Evolutionary conservation across 495 filamentous ascomycete genomes (phyloP), one percentile per base, ranked within the genome.

Genomic region (Evernia prunastri): DNA sequence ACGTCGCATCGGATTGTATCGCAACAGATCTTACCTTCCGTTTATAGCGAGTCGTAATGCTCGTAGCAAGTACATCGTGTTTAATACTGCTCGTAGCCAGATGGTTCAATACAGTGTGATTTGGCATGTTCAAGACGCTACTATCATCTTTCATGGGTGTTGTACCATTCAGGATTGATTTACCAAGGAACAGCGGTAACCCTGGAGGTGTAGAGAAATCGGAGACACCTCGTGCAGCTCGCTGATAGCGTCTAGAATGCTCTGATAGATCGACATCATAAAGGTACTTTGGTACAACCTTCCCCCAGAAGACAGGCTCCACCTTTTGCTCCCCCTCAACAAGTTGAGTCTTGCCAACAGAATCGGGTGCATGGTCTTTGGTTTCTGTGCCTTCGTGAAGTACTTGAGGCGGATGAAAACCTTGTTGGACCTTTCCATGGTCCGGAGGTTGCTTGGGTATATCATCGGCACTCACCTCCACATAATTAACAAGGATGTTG

Each of bases 21-120:
- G 36, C 42, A 23, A 45, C 42, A 7, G 18, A 4, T 47, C 77
- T 67, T 78, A 96, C 94, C 87, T 98, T 98, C 73, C 87, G 87
- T 79, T 91, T 93, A 75, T 97, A 97, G 76, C 94, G 83, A 25
- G 95, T 98, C 20, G 94, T 98, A 23, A 91, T 94, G 72, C 91
- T 96, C 5, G 96, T 94, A n/a, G 95, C 94, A 64, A 98, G 81
- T 35, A 97, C 89, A 61, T 90, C 89, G 64, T 96, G 89, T 76
- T 96, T 97, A 75, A 98, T 98, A 75, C 92, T 96, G 79, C 92
- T 96, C 6, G 94, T 98, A n/a, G 93, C 93, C 56, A 98, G 78
- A 73, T 98, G 94, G 68, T 98, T 98, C 67, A 98, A 76, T 33
- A 98, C 91, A 4, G 94, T 96, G 67, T 98, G 94, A 69, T 97